Percentiles rank a stretch among this genome's conserved stretches.
phyloP scores from a whole-genome alignment of 1,139 yeast genomes.

The Magnusiomyces tetraspermus region DNA sequence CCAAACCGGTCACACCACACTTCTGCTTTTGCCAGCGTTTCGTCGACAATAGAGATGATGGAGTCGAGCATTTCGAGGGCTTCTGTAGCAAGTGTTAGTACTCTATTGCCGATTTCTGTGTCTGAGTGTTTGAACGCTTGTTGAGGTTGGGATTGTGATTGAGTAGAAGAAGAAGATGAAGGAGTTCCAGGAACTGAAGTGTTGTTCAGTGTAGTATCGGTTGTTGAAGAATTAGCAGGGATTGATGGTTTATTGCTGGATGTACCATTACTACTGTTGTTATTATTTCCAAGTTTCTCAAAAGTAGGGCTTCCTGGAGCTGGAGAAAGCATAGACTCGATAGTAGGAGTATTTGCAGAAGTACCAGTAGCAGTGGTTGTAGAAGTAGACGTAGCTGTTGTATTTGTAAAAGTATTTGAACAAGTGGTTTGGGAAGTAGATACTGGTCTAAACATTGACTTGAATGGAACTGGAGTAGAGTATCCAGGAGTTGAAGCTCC shows the following conservation, averaged over 20 bases:
- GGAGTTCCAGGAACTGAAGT: too few relatives aligned
- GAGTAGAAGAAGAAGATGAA: slow-evolving; percentile 1
- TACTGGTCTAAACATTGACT: too few relatives aligned
- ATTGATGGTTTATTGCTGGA: background rate
- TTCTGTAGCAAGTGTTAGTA: slow-evolving; percentile 76
- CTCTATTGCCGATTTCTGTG: slow-evolving; percentile 52
- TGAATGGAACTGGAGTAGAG: slow-evolving; percentile 4
- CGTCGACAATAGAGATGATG: slow-evolving; percentile 74
- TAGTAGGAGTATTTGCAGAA: background rate
- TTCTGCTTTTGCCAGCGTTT: slow-evolving; percentile 63
- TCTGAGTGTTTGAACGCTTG: slow-evolving; percentile 15
- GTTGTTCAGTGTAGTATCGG: background rate
- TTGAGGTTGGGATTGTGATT: background rate
- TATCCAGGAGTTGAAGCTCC: slow-evolving; percentile 5
- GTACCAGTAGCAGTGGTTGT: background rate
- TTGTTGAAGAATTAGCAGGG: background rate
- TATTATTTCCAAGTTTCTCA: too few relatives aligned
- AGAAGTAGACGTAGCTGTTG: too few relatives aligned
- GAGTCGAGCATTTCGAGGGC: slow-evolving; percentile 80
- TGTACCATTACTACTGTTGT: background rate
- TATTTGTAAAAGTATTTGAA: background rate
- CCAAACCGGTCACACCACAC: slow-evolving; percentile 6
- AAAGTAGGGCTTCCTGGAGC: background rate
- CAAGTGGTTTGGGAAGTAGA: background rate
- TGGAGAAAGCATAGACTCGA: slow-evolving; percentile 1